Base-by-base conservation (phyloP, 2,329 filamentous ascomycete genomes). In the Epichloe amarillans region DNA sequence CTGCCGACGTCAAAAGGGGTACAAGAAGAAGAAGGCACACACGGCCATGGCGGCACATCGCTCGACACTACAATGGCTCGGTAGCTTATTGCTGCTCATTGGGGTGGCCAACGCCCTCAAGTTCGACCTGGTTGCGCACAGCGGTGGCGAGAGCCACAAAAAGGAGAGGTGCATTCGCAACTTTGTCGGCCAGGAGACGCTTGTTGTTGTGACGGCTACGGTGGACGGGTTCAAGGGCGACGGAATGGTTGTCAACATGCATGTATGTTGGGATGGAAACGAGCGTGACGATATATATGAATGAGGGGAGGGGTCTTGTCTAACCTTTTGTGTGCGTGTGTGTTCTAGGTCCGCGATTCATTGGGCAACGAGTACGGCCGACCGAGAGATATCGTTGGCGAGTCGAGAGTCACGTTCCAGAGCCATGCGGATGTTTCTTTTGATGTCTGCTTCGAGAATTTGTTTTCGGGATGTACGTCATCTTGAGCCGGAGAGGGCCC, bases 401-500 rank as follows among this genome's bases (percentile, higher is more conserved):
- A 96, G 73, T 86, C 87, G 68, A 82, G 91, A 65, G 90, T 89
- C 66, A 88, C 91, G 47, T 98, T 98, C 68, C 97, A 91, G 46
- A 88, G 90, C 38, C 86, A 93, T 66, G 83, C 84, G 48, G 90
- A 97, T 69, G 86, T 88, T 36, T 86, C 88, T 10, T 96, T 98
- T 64, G 91, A 97, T 63, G 88, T 98, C 49, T 98, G 91, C 77
- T 95, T 96, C 65, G 87, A 94, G 69, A 97, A 96, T 69, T 69
- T 83, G 61, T 74, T 89, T 56, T 78, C 79, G 46, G 76, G 78
- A 58, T 72, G 86, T 91, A 79, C 58, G 83, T 21, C 26, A 30
- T 30, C 51, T 19, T 38, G 19, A n/a, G 38, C n/a, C 2, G 38
- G 38, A 17, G n/a, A 17, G 15, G 39, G n/a, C 4, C n/a, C 39